Percentiles rank a stretch among this genome's conserved stretches.
These are phyloP conservation scores for Atalantia buxifolia DNA, from an alignment of 345 rosid species.

Conservation along the genomic window DNA sequence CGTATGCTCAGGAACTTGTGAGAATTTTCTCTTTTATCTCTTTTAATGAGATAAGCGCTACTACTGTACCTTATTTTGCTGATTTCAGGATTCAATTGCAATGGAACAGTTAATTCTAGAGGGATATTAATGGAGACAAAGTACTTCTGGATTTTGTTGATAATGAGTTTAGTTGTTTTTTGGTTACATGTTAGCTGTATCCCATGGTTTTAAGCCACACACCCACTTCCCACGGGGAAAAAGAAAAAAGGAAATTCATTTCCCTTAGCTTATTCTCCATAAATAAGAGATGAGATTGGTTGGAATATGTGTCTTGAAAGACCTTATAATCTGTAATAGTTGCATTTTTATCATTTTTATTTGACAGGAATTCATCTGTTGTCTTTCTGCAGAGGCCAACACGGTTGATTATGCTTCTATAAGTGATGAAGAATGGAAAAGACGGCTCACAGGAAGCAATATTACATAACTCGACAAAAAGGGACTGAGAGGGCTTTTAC, in stretches of 20 bases:
- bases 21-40: not conserved
- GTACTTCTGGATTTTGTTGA: not conserved
- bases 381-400: slow-evolving; percentile 34
- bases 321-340: not conserved
- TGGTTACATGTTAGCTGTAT: not conserved
- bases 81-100: not conserved
- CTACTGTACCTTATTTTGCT: not conserved
- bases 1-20: not conserved
- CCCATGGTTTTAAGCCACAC: not conserved
- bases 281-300: not conserved
- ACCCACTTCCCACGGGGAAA: not conserved
- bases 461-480: slow-evolving; percentile 68
- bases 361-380: slow-evolving; percentile 3
- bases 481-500: slow-evolving; percentile 94
- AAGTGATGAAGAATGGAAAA: slow-evolving; percentile 74
- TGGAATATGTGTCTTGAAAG: not conserved
- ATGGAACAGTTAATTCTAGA: not conserved
- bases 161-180: not conserved
- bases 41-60: not conserved
- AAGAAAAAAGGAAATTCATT: not conserved
- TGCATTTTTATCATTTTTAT: not conserved
- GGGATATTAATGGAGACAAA: not conserved
- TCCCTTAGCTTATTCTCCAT: not conserved
- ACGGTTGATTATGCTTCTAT: slow-evolving; percentile 36
- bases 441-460: slow-evolving; percentile 70